Conservation (phyloP, 2,329 filamentous ascomycete species). For the Pseudogymnoascus sp. region DNA sequence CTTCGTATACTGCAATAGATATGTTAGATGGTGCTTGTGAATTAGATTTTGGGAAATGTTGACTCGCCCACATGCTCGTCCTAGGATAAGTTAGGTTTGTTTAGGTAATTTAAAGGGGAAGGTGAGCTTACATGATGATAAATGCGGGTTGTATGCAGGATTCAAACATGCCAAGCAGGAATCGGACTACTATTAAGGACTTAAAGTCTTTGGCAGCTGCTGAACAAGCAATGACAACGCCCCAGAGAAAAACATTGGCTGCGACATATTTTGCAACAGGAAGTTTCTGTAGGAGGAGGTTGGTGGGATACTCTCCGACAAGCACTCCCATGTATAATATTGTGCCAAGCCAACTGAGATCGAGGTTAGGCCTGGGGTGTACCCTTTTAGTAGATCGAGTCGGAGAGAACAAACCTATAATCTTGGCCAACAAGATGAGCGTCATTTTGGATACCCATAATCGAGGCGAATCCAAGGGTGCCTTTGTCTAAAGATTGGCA, state of each 20-base stretch:
- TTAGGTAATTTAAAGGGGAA: background rate
- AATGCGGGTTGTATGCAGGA: conserved; percentile 28
- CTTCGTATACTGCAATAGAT: conserved; percentile 17
- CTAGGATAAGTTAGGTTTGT: conserved; percentile 9
- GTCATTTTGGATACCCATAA: conserved; percentile 23
- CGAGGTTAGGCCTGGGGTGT: background rate
- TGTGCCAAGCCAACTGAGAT: conserved; percentile 21
- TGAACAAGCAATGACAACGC: conserved; percentile 13
- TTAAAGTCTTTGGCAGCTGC: conserved; percentile 16
- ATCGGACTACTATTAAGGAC: conserved; percentile 18
- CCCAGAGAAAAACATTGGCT: conserved; percentile 13
- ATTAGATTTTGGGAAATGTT: background rate
- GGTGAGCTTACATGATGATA: conserved; percentile 19
- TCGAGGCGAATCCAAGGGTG: conserved; percentile 22
- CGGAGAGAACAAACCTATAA: conserved; percentile 16
- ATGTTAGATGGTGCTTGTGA: background rate
- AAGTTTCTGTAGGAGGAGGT: conserved; percentile 29
- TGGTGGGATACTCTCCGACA: conserved; percentile 32
- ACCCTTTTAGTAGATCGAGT: conserved; percentile 11
- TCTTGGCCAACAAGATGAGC: conserved; percentile 22
- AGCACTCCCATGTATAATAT: conserved; percentile 22
- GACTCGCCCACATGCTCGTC: conserved; percentile 20
- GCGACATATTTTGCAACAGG: conserved; percentile 30
- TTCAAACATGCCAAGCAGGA: conserved; percentile 24
- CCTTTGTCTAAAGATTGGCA: conserved; percentile 31